Evolutionary conservation across 2,329 filamentous ascomycete species (phyloP).

Genomic region (Alternaria burnsii): DNA sequence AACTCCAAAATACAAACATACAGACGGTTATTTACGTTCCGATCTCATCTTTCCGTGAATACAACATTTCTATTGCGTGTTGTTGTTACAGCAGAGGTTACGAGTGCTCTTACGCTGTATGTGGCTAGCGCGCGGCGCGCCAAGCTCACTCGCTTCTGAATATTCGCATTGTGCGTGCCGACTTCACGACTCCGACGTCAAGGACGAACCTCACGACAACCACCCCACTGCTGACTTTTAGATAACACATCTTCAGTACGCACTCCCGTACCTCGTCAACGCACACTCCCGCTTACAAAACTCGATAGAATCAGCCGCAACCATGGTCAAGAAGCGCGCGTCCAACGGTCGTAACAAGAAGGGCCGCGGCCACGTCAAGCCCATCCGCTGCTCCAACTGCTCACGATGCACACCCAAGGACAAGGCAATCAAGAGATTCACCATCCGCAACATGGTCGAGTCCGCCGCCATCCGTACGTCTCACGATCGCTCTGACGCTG

Average conservation of each 20-base stretch:
- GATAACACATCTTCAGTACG: slow-evolving; percentile 49
- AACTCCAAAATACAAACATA: too few relatives aligned
- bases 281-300: slow-evolving; percentile 29
- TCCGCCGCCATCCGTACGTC: slow-evolving; percentile 98
- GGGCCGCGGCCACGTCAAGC: slow-evolving; percentile 99
- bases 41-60: too few relatives aligned
- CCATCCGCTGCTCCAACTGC: slow-evolving; percentile 92
- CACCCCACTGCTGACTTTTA: slow-evolving; percentile 47
- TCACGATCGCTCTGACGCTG: slow-evolving; percentile 15
- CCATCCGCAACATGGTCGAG: slow-evolving; percentile 99
- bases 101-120: background rate
- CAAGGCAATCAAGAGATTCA: slow-evolving; percentile 99
- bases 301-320: slow-evolving; percentile 60
- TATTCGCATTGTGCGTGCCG: slow-evolving; percentile 15
- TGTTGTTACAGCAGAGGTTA: too few relatives aligned
- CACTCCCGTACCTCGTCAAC: slow-evolving; percentile 16
- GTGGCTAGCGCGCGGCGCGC: slow-evolving; percentile 18
- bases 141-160: slow-evolving; percentile 19
- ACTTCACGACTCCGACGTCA: slow-evolving; percentile 25
- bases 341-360: slow-evolving; percentile 99
- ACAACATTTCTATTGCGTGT: too few relatives aligned
- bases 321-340: slow-evolving; percentile 79
- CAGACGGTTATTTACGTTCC: too few relatives aligned
- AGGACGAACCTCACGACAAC: slow-evolving; percentile 43
- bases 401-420: slow-evolving; percentile 91